Base-by-base conservation (phyloP, 345 rosid genomes). In the Pseudoturritis turrita region DNA sequence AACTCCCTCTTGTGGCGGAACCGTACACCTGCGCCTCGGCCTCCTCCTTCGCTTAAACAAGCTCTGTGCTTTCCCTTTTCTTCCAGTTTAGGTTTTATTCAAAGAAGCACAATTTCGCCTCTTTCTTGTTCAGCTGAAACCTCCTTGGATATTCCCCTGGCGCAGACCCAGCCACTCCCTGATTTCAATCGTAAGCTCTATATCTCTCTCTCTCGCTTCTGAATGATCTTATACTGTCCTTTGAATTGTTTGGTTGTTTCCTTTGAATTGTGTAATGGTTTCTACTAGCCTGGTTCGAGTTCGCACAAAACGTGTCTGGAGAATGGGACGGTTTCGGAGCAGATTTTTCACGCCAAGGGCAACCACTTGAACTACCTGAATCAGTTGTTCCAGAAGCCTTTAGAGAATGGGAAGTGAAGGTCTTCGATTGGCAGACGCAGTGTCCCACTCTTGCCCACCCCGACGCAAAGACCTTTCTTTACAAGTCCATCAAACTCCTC, bases 311-410 rank as follows among this genome's bases (percentile, higher is more conserved):
- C 41, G 87, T 91, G 6, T 89, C 96, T 7, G 97, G 99, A 15
- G 97, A 95, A 75, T 95, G 99, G 99, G 99, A 95, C 75, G 96
- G 99, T 4, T 88, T 80, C 72, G 96, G 93, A 47, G 97, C 99
- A 10, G 96, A 95, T 52, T 95, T 91, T 81, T 56, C 96, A 6
- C n/a, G 55, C 1, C 66, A 83, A 70, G 99, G 97, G 29, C 47
- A 60, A 23, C 96, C 99, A 2, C 69, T 83, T 17, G 96, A 91
- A 71, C 95, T 91, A 29, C 97, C 96, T 4, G 96, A 88, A 59
- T 72, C 77, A 21, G 96, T 89, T 7, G 99, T 95, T 53, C 99
- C 99, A 12, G 93, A 84, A 78, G 97, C 99, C 43, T 95, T 61
- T 35, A 81, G 96, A 67, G 99, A 95, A 66, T 95, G 99, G 99